These are phyloP conservation scores for Houttuynia cordata DNA, from an alignment of 164 flowering plant species.

Conservation along the genomic window DNA sequence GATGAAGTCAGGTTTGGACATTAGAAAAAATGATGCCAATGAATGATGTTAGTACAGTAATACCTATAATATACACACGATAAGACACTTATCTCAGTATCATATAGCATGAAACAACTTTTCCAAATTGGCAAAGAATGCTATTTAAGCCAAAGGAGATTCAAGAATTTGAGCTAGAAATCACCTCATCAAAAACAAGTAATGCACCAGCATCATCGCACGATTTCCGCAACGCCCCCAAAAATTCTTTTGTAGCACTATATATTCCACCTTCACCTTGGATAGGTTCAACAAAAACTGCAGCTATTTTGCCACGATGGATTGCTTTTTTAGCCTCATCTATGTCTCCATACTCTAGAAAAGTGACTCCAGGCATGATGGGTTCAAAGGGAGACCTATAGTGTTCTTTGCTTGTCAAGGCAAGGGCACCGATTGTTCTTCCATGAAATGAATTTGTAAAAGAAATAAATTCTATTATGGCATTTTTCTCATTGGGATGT, in stretches of 20 bases:
- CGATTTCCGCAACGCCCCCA: slow-evolving; percentile 50
- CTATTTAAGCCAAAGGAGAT: too few relatives aligned
- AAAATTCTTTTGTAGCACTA: slow-evolving; percentile 70
- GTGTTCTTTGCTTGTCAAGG: slow-evolving; percentile 85
- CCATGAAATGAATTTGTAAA: slow-evolving; percentile 83
- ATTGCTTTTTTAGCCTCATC: slow-evolving; percentile 45
- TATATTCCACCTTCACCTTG: slow-evolving; percentile 98
- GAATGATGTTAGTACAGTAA: too few relatives aligned
- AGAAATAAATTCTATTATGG: slow-evolving; percentile 61
- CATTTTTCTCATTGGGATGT: slow-evolving; percentile 35
- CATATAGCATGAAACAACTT: too few relatives aligned
- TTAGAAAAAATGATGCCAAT: too few relatives aligned
- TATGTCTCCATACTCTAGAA: slow-evolving; percentile 69
- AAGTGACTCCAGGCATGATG: slow-evolving; percentile 92
- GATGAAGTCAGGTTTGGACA: too few relatives aligned
- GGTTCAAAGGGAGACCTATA: slow-evolving; percentile 86
- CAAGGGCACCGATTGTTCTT: slow-evolving; percentile 91
- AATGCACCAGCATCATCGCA: slow-evolving; percentile 82
- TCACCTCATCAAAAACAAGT: slow-evolving; percentile 86
- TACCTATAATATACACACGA: too few relatives aligned
- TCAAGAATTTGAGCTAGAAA: neutral
- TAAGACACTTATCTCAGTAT: too few relatives aligned
- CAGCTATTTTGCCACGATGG: slow-evolving; percentile 54
- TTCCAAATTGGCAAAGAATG: too few relatives aligned
- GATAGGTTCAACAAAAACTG: slow-evolving; percentile 92